Evolutionary conservation across 805 yeast genomes (phyloP), one percentile per base, ranked within the genome.

Genomic region (Metschnikowia lochheadii): DNA sequence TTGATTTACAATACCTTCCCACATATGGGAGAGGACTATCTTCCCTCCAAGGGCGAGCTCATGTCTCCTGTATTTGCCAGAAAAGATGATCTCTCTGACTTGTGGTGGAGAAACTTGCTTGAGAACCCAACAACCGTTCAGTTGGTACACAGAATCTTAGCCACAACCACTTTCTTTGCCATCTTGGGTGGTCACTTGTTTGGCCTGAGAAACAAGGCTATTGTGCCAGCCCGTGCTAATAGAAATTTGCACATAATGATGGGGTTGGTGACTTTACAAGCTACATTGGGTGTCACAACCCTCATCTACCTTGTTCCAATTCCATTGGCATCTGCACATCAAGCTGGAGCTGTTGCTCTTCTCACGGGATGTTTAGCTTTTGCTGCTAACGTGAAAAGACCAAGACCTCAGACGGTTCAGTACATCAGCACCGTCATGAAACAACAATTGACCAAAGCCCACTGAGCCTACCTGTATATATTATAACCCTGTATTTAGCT

Each of bases 51-150:
- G n/a, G 71, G 78, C 55, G 99, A 94, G 66, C 73, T 94, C 45
- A 80, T 91, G 76, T 86, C 87, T 43, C 82, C 85, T 4, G 77
- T 79, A 17, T 94, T 75, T 64, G 77, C 96, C 3, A 78, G 94
- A 64, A 75, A 76, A 37, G 76, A 72, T 2, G 92, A 87, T 62
- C 69, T 75, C 50, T 77, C 88, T 3, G 97, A 91, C 65, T 66
- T 87, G 51, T 77, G 86, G 76, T 90, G 97, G 96, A 84, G 97
- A 74, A 94, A 94, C 64, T 69, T 89, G 67, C 77, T 94, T 40
- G 99, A 94, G 68, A 94, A 94, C 67, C 99, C 98, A 53, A 82
- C 96, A 6, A 91, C 97, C 1, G 99, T 94, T 36, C 99, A 94
- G 69, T 73, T 94, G 57, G 84, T 83, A 51, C 99, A 94, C 69